phyloP scores from a whole-genome alignment of 176 grass and related monocot genomes.

The Zea luxurians region DNA sequence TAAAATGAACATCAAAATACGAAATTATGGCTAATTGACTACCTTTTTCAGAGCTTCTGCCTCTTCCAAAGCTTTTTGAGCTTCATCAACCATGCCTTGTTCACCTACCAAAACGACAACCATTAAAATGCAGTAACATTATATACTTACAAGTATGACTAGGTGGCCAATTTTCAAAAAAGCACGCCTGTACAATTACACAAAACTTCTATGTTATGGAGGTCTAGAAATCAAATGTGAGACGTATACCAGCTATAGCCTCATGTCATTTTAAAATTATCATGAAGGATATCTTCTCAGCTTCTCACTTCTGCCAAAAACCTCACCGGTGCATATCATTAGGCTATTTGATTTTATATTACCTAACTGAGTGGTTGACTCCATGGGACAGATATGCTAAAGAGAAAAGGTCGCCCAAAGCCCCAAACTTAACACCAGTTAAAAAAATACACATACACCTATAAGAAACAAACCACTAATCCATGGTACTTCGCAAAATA shows the following conservation, averaged over 20 bases:
- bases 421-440: neutral
- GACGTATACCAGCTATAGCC: neutral
- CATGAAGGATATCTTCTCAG: neutral
- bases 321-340: neutral
- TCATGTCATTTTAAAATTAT: neutral
- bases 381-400: neutral
- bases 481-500: slow-evolving; percentile 11
- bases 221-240: slow-evolving; percentile 2
- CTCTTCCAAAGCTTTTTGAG: slow-evolving; percentile 93
- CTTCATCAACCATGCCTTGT: slow-evolving; percentile 90
- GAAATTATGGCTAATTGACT: slow-evolving; percentile 43
- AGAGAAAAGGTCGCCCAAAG: neutral
- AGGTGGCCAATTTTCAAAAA: neutral
- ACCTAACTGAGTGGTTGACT: slow-evolving; percentile 5
- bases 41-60: slow-evolving; percentile 98
- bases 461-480: neutral
- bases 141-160: neutral
- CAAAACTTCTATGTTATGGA: slow-evolving; percentile 2
- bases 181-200: neutral
- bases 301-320: slow-evolving; percentile 8
- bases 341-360: neutral
- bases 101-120: slow-evolving; percentile 61
- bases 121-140: slow-evolving; percentile 7
- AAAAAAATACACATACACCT: neutral
- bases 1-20: slow-evolving; percentile 28